Evolutionary conservation across 208 protist species (phyloP).

Genomic region (Leishmania gerbilli): DNA sequence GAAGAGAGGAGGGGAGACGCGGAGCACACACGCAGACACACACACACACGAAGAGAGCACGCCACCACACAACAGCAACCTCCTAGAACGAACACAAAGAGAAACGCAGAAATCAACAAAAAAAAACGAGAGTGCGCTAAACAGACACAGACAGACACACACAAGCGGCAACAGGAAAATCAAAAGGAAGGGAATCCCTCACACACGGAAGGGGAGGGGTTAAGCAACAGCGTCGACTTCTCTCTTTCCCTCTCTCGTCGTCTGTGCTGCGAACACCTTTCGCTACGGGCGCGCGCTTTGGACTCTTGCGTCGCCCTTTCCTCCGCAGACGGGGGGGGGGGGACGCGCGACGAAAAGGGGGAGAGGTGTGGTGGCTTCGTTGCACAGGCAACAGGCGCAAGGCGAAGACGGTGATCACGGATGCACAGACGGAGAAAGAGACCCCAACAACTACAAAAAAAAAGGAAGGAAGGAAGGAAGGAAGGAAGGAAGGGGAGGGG

Average conservation of each 20-base stretch:
- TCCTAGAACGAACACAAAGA: conserved; percentile 5
- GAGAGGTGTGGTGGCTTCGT: neutral
- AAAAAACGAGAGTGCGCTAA: neutral
- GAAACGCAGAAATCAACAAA: neutral
- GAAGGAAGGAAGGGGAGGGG: too few species aligned
- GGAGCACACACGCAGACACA: neutral
- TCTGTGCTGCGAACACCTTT: neutral
- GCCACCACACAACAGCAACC: neutral
- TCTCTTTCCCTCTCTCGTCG: neutral
- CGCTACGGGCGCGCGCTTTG: neutral
- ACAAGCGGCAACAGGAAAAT: neutral
- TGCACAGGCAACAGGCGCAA: neutral
- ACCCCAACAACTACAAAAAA: neutral
- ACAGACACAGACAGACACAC: too few species aligned
- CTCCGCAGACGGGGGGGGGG: neutral
- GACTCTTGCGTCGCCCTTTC: neutral
- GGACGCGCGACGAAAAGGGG: neutral
- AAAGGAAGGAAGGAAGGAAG: neutral
- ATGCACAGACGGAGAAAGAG: neutral
- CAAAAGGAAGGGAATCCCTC: neutral
- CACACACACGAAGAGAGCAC: neutral
- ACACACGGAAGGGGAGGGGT: neutral
- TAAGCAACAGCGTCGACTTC: neutral
- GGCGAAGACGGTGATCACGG: neutral
- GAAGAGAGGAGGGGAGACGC: neutral